Base-by-base conservation (phyloP, 129 eudicot species). In the Ambrosia artemisiifolia region DNA sequence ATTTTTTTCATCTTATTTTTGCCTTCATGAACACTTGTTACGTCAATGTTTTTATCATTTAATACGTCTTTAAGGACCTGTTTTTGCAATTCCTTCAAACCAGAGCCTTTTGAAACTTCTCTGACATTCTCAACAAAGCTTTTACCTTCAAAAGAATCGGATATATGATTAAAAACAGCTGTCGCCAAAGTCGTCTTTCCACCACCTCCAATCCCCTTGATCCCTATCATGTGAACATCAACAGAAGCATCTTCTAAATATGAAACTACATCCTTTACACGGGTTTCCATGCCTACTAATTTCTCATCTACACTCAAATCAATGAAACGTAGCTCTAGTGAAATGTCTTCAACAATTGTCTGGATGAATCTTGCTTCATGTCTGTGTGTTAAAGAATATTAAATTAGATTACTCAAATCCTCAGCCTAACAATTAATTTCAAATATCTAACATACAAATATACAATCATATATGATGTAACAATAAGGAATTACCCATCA, bases 71-170 rank as follows among this genome's bases (percentile, higher is more conserved):
- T 0, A 54, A 54, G 65, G 24, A 70, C n/a, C 14, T 54, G 64
- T 51, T 53, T 13, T 36, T 70, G 74, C 10, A 70, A 18, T 13
- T 11, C 0, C 12, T 53, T 70, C 20, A 70, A 36, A 17, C 65
- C 65, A 32, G 18, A 12, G 38, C 7, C 2, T 10, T 18, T 54
- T 18, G 75, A 54, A 36, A 1, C 8, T 54, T 70, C 65, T 30
- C 74, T 54, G 6, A 70, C 65, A 35, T 54, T 70, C 20, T 70
- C 48, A 53, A 70, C 74, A 53, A 70, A 69, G 33, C 63, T 32
- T 30, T 10, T 49, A 69, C 32, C 62, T 28, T 69, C 73, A 7
- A 50, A 50, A 5, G 0, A 7, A 50, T 11, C 0, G 12, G 47
- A 69, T 33, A 69, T 16, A 1, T n/a, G 48, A 69, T 69, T 16